Conservation (phyloP, 352 stramenopile genomes). For the Pythium aphanidermatum region DNA sequence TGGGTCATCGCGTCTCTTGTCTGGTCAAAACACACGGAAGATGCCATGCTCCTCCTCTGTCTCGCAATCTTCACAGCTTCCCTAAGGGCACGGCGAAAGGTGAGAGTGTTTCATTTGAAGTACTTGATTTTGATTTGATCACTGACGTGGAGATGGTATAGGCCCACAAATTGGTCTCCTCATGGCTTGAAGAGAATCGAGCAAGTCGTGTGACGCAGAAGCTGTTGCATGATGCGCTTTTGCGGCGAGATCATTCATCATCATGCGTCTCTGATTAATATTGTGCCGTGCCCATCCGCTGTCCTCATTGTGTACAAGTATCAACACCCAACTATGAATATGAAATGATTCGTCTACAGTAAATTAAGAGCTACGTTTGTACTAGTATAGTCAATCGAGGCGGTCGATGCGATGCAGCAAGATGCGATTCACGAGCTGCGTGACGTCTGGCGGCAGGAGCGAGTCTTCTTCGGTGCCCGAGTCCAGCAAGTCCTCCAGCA, state of each 20-base stretch:
- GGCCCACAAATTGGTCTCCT: conserved; percentile 1
- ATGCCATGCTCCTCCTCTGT: conserved; percentile 16
- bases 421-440: conserved; percentile 33
- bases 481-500: conserved; percentile 46
- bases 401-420: conserved; percentile 53
- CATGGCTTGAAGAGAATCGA: conserved; percentile 1
- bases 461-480: conserved; percentile 34
- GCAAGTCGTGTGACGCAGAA: conserved; percentile 8
- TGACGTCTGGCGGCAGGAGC: conserved; percentile 24
- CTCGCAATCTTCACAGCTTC: conserved; percentile 14
- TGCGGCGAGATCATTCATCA: conserved; percentile 2
- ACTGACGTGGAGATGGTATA: background rate
- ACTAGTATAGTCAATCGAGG: no score
- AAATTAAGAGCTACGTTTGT: no score
- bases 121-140: background rate
- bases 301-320: no score
- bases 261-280: background rate
- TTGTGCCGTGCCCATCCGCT: no score
- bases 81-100: background rate
- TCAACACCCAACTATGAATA: no score
- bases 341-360: no score
- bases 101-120: background rate
- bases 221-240: conserved; percentile 9
- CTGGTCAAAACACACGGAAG: conserved; percentile 17
- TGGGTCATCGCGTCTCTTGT: conserved; percentile 13